Evolutionary conservation across 441 rosid genomes (phyloP).

Genomic region (Macaranga tanarius): DNA sequence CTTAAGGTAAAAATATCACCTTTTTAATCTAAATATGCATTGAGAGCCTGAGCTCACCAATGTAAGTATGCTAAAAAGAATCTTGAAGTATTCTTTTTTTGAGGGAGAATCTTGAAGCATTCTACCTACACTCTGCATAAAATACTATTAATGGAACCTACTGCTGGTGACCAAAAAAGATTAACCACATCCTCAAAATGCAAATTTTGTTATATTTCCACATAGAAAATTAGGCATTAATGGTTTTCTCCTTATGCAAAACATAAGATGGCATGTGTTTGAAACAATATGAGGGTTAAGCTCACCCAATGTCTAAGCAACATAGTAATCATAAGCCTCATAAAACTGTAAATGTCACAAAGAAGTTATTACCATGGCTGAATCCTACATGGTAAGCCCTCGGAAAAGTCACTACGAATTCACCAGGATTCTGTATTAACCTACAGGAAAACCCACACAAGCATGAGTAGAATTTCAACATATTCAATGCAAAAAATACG

Average conservation of each 20-base stretch:
- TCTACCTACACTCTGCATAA: background rate
- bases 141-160: background rate
- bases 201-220: background rate
- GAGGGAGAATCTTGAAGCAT: background rate
- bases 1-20: background rate
- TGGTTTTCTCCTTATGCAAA: background rate
- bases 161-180: background rate
- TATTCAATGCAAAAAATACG: constrained; percentile 10
- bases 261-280: background rate
- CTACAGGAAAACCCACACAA: constrained; percentile 48
- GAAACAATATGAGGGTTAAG: background rate
- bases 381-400: constrained; percentile 99
- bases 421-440: constrained; percentile 98
- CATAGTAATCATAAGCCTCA: constrained; percentile 13
- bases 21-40: too few relatives aligned
- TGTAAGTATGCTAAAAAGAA: background rate
- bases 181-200: background rate
- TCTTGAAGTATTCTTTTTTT: background rate
- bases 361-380: constrained; percentile 91
- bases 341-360: constrained; percentile 11
- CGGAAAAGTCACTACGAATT: constrained; percentile 99
- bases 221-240: background rate
- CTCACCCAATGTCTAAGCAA: background rate
- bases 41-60: background rate
- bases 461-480: constrained; percentile 33